phyloP scores from a whole-genome alignment of 1,284 basidiomycete species.

The Phaffia rhodozyma region DNA sequence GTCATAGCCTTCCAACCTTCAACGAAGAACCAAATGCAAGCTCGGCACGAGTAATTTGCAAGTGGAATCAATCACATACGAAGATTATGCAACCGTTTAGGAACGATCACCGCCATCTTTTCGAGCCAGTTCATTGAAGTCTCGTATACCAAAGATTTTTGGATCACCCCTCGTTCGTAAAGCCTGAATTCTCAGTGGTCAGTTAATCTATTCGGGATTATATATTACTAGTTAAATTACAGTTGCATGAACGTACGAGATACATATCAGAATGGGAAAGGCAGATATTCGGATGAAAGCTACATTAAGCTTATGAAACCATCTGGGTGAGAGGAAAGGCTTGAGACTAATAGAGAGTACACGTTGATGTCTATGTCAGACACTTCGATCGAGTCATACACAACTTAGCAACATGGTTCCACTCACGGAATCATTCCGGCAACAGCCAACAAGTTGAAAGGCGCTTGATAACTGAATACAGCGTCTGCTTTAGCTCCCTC shows the following conservation, averaged over 20 bases:
- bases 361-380: background rate
- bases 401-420: background rate
- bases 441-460: slow-evolving; percentile 70
- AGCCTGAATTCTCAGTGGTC: slow-evolving; percentile 26
- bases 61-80: no score
- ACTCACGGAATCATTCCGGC: slow-evolving; percentile 63
- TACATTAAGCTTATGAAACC: slow-evolving; percentile 59
- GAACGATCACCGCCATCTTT: background rate
- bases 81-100: slow-evolving; percentile 13
- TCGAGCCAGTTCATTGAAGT: background rate
- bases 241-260: slow-evolving; percentile 38
- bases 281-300: slow-evolving; percentile 58
- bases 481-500: slow-evolving; percentile 62
- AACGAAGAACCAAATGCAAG: no score
- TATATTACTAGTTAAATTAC: no score
- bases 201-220: no score
- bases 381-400: background rate
- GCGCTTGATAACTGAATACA: slow-evolving; percentile 84
- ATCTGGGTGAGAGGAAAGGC: slow-evolving; percentile 48
- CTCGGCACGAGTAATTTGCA: no score
- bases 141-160: no score
- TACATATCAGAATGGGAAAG: slow-evolving; percentile 68
- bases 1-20: no score
- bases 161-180: slow-evolving; percentile 58
- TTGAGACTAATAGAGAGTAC: background rate